These are phyloP conservation scores for Oryza australiensis DNA, from an alignment of 176 grass and related monocot genomes.

Conservation along the genomic window DNA sequence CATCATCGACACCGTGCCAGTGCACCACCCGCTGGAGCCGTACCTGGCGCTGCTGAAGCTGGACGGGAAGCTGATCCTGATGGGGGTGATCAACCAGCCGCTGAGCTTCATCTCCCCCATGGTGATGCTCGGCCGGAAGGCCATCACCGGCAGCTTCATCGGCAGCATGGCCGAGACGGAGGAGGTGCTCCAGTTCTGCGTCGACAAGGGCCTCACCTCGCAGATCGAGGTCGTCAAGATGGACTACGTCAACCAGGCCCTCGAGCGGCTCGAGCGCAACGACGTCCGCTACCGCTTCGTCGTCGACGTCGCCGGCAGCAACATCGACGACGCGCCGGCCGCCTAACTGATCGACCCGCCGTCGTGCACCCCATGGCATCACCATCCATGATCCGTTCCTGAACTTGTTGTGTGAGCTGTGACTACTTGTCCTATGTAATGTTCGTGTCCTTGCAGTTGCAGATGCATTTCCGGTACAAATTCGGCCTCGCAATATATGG, in stretches of 20 bases:
- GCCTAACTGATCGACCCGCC: background rate
- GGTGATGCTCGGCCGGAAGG: constrained; percentile 89
- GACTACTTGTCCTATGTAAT: background rate
- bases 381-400: background rate
- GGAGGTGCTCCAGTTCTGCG: constrained; percentile 79
- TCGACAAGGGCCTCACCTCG: constrained; percentile 71
- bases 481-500: background rate
- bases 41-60: constrained; percentile 84
- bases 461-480: background rate
- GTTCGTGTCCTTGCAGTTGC: background rate
- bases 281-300: constrained; percentile 97
- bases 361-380: background rate
- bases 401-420: background rate
- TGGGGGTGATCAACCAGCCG: constrained; percentile 87
- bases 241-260: constrained; percentile 83
- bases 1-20: constrained; percentile 96
- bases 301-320: constrained; percentile 86
- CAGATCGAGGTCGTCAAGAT: constrained; percentile 97
- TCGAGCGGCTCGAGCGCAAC: constrained; percentile 79
- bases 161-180: constrained; percentile 79
- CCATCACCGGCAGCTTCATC: constrained; percentile 87
- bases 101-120: constrained; percentile 76
- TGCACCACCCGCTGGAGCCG: constrained; percentile 71
- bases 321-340: constrained; percentile 37
- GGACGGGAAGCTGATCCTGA: constrained; percentile 72